Evolutionary conservation across 164 flowering plant species (phyloP), one percentile per base, ranked within the genome.

Genomic region (Vitis rupestris): DNA sequence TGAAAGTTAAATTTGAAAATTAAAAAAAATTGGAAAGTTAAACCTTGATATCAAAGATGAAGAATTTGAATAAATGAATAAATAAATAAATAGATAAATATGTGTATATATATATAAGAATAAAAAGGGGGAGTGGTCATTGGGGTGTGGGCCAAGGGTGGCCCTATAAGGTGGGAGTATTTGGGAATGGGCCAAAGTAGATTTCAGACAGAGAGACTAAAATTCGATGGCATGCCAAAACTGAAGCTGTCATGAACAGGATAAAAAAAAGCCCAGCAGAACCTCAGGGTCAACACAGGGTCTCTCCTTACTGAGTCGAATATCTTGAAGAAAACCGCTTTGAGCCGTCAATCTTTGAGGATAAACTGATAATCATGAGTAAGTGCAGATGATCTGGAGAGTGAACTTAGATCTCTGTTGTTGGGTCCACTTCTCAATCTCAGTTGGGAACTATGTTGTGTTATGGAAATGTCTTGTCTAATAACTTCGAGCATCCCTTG

Each of bases 321-420:
- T n/a, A 80, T 63, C 75, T 85, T 94, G 55, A 47, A 65, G 65
- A 84, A 76, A 31, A 94, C 86, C 60, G 92, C 77, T 81, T 80
- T 92, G 63, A 92, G 81, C 52, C 99, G 85, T 6, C 91, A 82
- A 78, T 95, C 98, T 74, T 72, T 84, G 13, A 88, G 55, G 53
- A 85, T 48, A 58, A 79, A 53, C 56, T 69, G 56, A 59, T 82
- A 85, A 51, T 81, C 83, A 65, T 70, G 47, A 54, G 53, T 50
- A 14, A 79, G 59, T 13, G 70, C 58, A n/a, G 79, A 31, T 56
- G 68, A 30, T 56, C 74, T 67, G 16, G 82, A 66, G 51, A 83
- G 64, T n/a, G 73, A 12, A 56, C 56, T 56, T 61, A 60, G 58
- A 17, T 72, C 82, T 67, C 59, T 66, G 16, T 50, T 68, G 44